A percentile compares a stretch with the other conserved stretches of the same genome.
phyloP scores from a whole-genome alignment of 2,329 filamentous ascomycete genomes.

The Anthostomella pinea region DNA sequence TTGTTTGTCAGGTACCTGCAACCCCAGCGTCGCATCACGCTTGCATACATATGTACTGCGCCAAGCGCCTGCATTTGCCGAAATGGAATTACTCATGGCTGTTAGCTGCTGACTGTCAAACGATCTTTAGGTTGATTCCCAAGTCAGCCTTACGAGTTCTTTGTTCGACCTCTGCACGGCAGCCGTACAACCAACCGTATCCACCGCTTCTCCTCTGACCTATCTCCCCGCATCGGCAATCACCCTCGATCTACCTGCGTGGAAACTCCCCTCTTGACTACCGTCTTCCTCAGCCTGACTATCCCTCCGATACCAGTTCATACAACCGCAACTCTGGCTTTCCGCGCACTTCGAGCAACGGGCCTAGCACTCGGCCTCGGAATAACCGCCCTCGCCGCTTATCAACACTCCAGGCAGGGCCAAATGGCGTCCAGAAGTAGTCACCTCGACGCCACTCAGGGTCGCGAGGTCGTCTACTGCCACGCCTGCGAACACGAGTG shows the following conservation, averaged over 20 bases:
- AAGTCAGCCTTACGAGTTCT: conserved; percentile 1
- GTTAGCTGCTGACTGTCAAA: too few species aligned
- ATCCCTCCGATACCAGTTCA: conserved; percentile 14
- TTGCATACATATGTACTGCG: too few species aligned
- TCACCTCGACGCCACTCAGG: conserved; percentile 49
- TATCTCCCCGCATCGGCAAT: conserved; percentile 1
- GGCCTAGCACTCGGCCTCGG: conserved; percentile 59
- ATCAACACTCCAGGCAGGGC: conserved; percentile 43
- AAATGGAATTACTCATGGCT: too few species aligned
- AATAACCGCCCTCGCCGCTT: conserved; percentile 54
- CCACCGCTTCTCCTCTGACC: conserved; percentile 3
- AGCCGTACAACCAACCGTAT: too few species aligned
- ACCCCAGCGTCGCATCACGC: too few species aligned
- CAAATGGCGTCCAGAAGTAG: conserved; percentile 35
- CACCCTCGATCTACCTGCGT: not conserved
- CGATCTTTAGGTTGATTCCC: not conserved
- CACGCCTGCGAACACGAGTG: conserved; percentile 80
- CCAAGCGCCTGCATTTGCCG: not conserved
- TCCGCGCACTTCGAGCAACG: conserved; percentile 50
- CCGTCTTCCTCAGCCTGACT: not conserved
- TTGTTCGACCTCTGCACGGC: too few species aligned
- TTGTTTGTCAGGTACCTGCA: too few species aligned
- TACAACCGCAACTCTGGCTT: conserved; percentile 48
- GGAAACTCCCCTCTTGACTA: not conserved
- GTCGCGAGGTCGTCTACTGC: conserved; percentile 78